phyloP scores from a whole-genome alignment of 345 rosid species.

The Hirschfeldia incana region DNA sequence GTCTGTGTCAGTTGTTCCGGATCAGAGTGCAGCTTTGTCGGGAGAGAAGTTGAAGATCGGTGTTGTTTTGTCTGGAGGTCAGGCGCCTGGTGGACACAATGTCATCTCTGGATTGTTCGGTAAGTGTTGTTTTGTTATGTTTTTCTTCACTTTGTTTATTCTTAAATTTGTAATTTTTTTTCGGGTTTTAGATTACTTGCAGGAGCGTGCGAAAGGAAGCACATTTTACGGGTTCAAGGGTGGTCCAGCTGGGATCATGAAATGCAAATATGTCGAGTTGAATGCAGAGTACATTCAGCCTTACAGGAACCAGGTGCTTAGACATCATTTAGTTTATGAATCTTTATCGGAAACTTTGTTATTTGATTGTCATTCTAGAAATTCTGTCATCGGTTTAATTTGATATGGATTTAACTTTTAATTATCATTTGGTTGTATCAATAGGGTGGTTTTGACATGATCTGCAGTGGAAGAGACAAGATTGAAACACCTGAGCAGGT shows the following conservation, averaged over 20 bases:
- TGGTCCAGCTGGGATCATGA: slow-evolving; percentile 99
- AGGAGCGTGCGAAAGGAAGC: slow-evolving; percentile 79
- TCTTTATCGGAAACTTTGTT: not conserved
- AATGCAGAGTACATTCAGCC: slow-evolving; percentile 71
- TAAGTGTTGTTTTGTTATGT: slow-evolving; percentile 33
- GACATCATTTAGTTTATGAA: not conserved
- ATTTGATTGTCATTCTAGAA: not conserved
- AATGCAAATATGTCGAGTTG: slow-evolving; percentile 83
- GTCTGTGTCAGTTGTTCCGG: slow-evolving; percentile 63
- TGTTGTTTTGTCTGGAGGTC: slow-evolving; percentile 95
- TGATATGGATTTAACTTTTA: not conserved
- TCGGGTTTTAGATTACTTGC: slow-evolving; percentile 72
- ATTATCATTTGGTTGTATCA: not conserved
- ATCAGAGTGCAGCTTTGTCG: slow-evolving; percentile 35
- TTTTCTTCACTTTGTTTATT: not conserved
- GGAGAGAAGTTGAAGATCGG: slow-evolving; percentile 78
- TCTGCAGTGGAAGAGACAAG: slow-evolving; percentile 99
- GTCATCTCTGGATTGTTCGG: slow-evolving; percentile 91
- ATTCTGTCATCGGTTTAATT: not conserved
- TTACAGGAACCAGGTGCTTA: slow-evolving; percentile 85
- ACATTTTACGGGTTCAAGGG: slow-evolving; percentile 86
- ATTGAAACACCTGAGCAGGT: slow-evolving; percentile 99
- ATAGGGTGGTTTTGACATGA: slow-evolving; percentile 99
- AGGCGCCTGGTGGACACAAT: slow-evolving; percentile 99
- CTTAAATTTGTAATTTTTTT: slow-evolving; percentile 9